Percentiles rank a stretch among this genome's conserved stretches.
Evolutionary conservation across 495 filamentous ascomycete species (phyloP).

Genomic region (Aspergillus ostianus): DNA sequence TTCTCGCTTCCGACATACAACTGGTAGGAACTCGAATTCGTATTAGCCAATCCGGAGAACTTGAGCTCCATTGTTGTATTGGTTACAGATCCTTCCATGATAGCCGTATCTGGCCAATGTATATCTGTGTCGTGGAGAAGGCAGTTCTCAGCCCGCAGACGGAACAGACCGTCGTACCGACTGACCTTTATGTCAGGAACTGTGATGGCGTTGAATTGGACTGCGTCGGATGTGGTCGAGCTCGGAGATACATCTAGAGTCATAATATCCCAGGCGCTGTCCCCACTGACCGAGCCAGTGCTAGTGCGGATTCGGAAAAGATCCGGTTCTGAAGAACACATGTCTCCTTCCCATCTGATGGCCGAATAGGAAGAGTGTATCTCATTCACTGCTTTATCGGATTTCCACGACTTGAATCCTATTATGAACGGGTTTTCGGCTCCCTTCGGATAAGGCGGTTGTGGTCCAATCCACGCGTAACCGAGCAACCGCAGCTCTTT

Average conservation of each 20-base stretch:
- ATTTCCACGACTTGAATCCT: constrained; percentile 10
- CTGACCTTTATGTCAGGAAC: background rate
- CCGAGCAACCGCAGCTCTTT: constrained; percentile 5
- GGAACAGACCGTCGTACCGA: background rate
- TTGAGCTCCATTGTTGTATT: constrained; percentile 6
- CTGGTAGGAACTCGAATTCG: background rate
- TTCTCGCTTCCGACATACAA: background rate
- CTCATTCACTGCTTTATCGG: background rate
- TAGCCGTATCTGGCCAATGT: constrained; percentile 2
- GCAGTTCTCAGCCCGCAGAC: constrained; percentile 1
- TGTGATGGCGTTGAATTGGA: constrained; percentile 1
- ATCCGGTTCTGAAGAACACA: background rate
- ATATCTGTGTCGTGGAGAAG: background rate
- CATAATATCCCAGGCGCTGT: background rate
- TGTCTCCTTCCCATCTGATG: constrained; percentile 1
- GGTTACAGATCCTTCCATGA: constrained; percentile 5
- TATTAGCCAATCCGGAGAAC: background rate
- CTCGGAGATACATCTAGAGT: background rate
- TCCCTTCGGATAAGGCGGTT: constrained; percentile 3
- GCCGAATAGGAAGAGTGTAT: constrained; percentile 1
- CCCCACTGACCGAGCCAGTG: background rate
- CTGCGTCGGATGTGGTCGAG: background rate
- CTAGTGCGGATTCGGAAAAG: constrained; percentile 6
- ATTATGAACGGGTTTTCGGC: constrained; percentile 1
- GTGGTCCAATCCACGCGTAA: constrained; percentile 9